Percentiles rank a stretch among this genome's conserved stretches.
Conservation (phyloP, 345 rosid genomes). For the Acer saccharum region DNA sequence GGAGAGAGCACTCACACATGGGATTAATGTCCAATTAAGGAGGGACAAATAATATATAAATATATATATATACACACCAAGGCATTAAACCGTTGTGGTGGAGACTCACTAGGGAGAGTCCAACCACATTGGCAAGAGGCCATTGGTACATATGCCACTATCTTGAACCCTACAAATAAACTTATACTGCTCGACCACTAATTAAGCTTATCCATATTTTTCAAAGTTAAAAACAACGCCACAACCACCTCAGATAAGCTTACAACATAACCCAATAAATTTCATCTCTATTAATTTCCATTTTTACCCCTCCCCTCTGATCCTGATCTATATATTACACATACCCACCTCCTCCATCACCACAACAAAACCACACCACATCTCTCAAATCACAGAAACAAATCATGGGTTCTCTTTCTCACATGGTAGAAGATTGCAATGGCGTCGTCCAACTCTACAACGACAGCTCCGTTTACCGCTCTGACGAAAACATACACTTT, state of each 20-base stretch:
- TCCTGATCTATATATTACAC: background rate
- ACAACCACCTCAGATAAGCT: background rate
- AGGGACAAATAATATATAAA: no score
- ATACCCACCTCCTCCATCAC: background rate
- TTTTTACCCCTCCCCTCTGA: background rate
- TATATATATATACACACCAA: no score
- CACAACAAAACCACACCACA: no score
- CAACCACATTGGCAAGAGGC: no score
- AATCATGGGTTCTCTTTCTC: conserved; percentile 57
- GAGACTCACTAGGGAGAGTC: no score
- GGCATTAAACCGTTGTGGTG: no score
- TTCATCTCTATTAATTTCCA: background rate
- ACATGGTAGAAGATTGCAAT: conserved; percentile 64
- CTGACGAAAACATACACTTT: conserved; percentile 32
- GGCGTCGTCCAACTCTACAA: conserved; percentile 62
- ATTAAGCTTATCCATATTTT: background rate
- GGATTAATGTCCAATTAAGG: no score
- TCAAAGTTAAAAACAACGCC: background rate
- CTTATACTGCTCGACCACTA: background rate
- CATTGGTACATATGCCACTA: background rate
- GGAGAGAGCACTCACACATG: no score
- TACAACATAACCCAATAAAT: no score
- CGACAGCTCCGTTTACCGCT: conserved; percentile 61
- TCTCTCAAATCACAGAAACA: background rate
- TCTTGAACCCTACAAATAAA: background rate